Evolutionary conservation across 2,329 filamentous ascomycete genomes (phyloP), one percentile per base, ranked within the genome.

Genomic region (Sordariomycetes sp.): DNA sequence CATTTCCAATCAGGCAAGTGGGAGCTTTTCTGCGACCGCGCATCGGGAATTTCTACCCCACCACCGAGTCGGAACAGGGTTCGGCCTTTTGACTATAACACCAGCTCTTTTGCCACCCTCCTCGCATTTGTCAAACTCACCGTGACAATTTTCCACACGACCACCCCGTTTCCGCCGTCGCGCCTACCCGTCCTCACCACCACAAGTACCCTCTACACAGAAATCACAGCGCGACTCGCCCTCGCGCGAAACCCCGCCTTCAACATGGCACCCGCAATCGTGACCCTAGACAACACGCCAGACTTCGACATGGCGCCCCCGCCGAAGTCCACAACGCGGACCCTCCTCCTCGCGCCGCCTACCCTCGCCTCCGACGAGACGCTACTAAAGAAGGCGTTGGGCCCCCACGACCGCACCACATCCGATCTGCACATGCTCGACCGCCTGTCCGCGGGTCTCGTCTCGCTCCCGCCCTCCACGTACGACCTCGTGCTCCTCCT

Each of bases 341-440:
- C 86, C 35, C 85, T 96, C 61, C 84, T 96, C 48, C 85, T 97
- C 60, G 90, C 92, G 35, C 92, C 94, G 56, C 91, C 94, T 13
- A 95, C 90, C 25, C 81, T 97, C 65, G 86, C 94, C 63, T 83
- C 89, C 57, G 87, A 95, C 71, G 89, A 91, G 63, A 85, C 89
- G 63, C 84, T 84, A 65, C 79, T 97, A 62, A 80, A 83, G 62
- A 74, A 76, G 62, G 77, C 94, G 61, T 81, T 95, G 65, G 77
- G 83, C 59, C 76, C 82, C 58, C 84, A 89, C 74, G 84, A 94
- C 69, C 86, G 90, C 67, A 74, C 79, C 61, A 76, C 80, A 52
- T 92, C 90, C 61, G 94, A 99, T 68, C 78, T 99, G 56, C 94
- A 97, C 71, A 99, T 99, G 94, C 87, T 99, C 60, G 94, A 99